A percentile compares a stretch with the other conserved stretches of the same genome.
phyloP scores from a whole-genome alignment of 306 rosid species.

The Delonix regia region DNA sequence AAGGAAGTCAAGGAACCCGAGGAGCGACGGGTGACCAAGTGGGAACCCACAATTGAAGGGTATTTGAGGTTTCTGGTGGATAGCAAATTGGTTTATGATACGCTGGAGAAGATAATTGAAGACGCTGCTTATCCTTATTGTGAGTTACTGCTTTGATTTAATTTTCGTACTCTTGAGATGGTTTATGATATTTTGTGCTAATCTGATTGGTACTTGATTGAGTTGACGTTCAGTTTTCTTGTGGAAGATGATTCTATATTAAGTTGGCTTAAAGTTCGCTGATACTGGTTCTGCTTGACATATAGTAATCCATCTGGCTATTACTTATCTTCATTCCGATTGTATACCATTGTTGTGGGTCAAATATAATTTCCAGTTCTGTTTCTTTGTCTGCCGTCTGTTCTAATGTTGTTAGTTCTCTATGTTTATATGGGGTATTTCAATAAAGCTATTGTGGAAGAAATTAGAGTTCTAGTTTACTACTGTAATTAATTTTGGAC shows the following conservation, averaged over 20 bases:
- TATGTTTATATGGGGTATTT: neutral
- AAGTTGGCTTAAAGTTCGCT: neutral
- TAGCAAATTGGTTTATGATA: conserved; percentile 86
- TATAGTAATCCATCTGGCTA: neutral
- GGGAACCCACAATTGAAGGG: conserved; percentile 84
- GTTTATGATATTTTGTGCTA: neutral
- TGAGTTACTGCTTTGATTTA: conserved; percentile 40
- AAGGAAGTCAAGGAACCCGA: conserved; percentile 75
- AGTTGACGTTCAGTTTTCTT: neutral
- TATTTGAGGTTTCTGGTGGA: conserved; percentile 86
- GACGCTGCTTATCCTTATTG: conserved; percentile 72
- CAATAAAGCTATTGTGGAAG: neutral
- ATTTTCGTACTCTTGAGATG: neutral
- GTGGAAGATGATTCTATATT: neutral
- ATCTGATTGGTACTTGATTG: neutral
- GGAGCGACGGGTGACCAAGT: conserved; percentile 66
- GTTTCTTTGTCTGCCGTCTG: neutral
- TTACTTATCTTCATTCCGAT: neutral
- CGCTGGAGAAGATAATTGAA: conserved; percentile 69
- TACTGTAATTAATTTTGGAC: neutral
- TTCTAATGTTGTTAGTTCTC: neutral
- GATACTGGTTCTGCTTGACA: neutral
- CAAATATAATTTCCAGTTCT: neutral
- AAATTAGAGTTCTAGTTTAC: neutral
- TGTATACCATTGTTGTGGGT: neutral